Base-by-base conservation (phyloP, 2,329 filamentous ascomycete species). In the Ascochyta fabae region DNA sequence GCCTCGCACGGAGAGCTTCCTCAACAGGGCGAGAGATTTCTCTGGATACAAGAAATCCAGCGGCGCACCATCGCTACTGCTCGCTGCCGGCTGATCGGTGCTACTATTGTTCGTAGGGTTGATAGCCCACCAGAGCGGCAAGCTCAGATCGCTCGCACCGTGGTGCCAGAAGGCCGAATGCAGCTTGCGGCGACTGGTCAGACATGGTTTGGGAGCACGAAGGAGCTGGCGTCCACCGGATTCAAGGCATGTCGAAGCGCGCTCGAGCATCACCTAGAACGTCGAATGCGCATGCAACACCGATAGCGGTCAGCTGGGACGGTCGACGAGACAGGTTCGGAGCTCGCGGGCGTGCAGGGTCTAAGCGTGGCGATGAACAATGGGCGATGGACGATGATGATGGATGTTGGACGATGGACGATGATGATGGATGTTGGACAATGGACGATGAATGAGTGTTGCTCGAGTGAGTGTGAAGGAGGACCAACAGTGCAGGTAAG, bases 81-180 rank as follows among this genome's bases (percentile, higher is more conserved):
- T 26, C 2, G 36, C 33, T 8, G 48, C 26, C 24, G 51, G 12
- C 55, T 47, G 52, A n/a, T 39, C 58, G 36, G 54, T 41, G 42
- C 53, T 36, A 19, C n/a, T 31, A 33, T 46, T 34, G 56, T 64
- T 10, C 22, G 34, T 15, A 47, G 47, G 45, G 22, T 43, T 56
- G 47, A 51, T 39, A 22, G 53, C 61, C 68, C 65, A 70, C 65
- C 69, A 75, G 12, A 68, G 59, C 15, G 73, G 67, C 35, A 79
- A 67, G 44, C 75, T 72, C 62, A 81, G 76, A 64, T 80, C 77
- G 75, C 72, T 76, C 59, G 81, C 80, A 61, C 79, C 80, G 72
- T 86, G 82, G 60, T 77, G 79, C 83, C 83, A 85, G 66, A 86
- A 85, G 24, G 77, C 70, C 47, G 81, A 81, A 72, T 84, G 82